Evolutionary conservation across 2,329 filamentous ascomycete genomes (phyloP).

Genomic region (Talaromyces sp.): DNA sequence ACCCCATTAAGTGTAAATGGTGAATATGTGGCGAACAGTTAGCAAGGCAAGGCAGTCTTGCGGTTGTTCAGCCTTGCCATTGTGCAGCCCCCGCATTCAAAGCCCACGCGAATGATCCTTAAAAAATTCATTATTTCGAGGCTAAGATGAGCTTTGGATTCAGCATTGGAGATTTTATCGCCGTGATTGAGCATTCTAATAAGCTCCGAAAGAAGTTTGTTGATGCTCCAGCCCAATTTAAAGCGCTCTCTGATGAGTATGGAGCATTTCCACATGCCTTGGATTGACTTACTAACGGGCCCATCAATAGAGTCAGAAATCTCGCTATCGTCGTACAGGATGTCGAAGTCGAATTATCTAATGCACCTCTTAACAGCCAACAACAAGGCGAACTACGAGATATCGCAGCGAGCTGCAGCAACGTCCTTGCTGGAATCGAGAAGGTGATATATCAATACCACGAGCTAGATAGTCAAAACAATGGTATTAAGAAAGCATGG

Average conservation of each 20-base stretch:
- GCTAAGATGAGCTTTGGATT: constrained; percentile 29
- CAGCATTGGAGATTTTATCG: constrained; percentile 23
- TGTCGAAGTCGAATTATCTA: constrained; percentile 17
- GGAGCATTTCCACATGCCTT: no score
- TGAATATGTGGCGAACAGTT: no score
- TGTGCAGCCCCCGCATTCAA: no score
- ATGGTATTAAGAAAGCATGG: constrained; percentile 15
- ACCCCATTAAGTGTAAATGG: no score
- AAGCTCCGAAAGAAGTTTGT: no score
- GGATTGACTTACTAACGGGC: constrained; percentile 5
- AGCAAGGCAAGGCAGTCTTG: no score
- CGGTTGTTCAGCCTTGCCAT: no score
- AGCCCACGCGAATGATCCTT: no score
- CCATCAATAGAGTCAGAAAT: constrained; percentile 19
- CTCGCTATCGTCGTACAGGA: constrained; percentile 24
- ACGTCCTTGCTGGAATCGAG: constrained; percentile 12
- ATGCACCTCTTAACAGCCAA: constrained; percentile 12
- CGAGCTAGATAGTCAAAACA: constrained; percentile 5
- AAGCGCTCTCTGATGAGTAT: no score
- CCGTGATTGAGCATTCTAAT: no score
- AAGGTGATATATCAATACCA: neutral
- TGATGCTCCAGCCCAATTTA: no score
- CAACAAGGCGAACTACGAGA: constrained; percentile 16
- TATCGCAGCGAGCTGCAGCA: constrained; percentile 13
- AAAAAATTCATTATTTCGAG: no score